phyloP scores from a whole-genome alignment of 2,329 filamentous ascomycete species.

The Penicillium sp. region DNA sequence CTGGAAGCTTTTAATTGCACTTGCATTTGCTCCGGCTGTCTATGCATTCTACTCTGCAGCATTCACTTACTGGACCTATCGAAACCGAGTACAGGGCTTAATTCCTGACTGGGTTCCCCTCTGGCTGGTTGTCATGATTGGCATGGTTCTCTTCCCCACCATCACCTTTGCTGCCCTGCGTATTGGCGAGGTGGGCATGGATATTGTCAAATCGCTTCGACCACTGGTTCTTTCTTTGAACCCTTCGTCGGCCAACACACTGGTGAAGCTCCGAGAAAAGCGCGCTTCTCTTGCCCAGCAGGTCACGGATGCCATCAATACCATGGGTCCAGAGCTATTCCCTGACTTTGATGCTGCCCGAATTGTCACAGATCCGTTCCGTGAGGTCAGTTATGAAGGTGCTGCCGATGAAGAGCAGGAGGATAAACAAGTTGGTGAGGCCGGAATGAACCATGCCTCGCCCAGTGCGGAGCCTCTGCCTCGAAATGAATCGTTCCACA shows the following conservation, averaged over 20 bases:
- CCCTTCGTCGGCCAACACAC: conserved; percentile 79
- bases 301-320: conserved; percentile 92
- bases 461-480: conserved; percentile 58
- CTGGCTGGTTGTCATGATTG: conserved; percentile 71
- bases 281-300: conserved; percentile 74
- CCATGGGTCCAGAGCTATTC: conserved; percentile 91
- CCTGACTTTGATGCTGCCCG: conserved; percentile 86
- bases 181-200: conserved; percentile 98
- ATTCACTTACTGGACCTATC: conserved; percentile 74
- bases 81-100: conserved; percentile 79
- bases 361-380: conserved; percentile 60
- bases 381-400: conserved; percentile 24
- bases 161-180: conserved; percentile 92
- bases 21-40: conserved; percentile 77
- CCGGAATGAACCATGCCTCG: conserved; percentile 24
- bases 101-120: conserved; percentile 78
- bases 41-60: conserved; percentile 78
- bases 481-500: conserved; percentile 89
- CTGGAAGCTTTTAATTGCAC: conserved; percentile 88
- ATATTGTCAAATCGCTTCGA: conserved; percentile 91
- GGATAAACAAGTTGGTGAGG: conserved; percentile 25
- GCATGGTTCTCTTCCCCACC: conserved; percentile 77
- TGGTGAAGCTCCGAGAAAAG: conserved; percentile 72
- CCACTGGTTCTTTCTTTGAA: conserved; percentile 83
- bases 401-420: conserved; percentile 19